Conservation (phyloP, 2,329 filamentous ascomycete genomes). For the Colletotrichum magnum region DNA sequence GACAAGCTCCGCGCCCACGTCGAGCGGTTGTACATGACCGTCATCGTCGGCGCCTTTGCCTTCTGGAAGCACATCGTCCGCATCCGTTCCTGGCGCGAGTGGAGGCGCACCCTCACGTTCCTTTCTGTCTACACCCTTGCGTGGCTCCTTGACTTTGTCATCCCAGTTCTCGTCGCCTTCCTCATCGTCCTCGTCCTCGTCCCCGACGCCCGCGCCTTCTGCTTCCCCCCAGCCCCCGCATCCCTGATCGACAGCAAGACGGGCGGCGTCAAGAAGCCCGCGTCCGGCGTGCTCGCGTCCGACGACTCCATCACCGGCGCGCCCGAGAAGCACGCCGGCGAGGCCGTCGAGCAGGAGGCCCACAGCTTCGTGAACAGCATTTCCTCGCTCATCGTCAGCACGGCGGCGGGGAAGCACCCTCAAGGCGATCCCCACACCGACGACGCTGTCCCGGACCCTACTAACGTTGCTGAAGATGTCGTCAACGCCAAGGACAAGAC, state of each 20-base stretch:
- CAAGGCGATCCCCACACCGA: conserved; percentile 72
- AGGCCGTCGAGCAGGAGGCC: conserved; percentile 87
- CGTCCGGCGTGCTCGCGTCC: conserved; percentile 81
- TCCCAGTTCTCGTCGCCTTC: conserved; percentile 71
- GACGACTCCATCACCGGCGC: conserved; percentile 85
- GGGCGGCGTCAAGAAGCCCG: conserved; percentile 83
- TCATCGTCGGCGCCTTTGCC: conserved; percentile 76
- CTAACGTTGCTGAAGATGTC: conserved; percentile 53
- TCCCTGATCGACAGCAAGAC: conserved; percentile 78
- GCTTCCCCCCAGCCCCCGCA: conserved; percentile 85
- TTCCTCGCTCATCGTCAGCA: conserved; percentile 77
- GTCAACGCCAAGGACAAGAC: conserved; percentile 59
- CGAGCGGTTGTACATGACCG: conserved; percentile 86
- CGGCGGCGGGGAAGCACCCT: conserved; percentile 83
- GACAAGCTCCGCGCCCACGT: conserved; percentile 85
- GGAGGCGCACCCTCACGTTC: conserved; percentile 76
- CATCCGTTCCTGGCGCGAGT: conserved; percentile 85
- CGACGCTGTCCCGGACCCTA: conserved; percentile 66
- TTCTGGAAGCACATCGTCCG: conserved; percentile 82
- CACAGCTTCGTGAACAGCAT: conserved; percentile 84
- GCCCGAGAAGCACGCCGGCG: conserved; percentile 85
- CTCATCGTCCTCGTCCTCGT: conserved; percentile 77
- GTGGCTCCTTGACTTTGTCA: conserved; percentile 80
- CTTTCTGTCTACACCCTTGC: conserved; percentile 69
- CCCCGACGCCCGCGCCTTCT: conserved; percentile 70